Evolutionary conservation across 129 eudicot genomes (phyloP).

Genomic region (Centrapalus pauciflorus): DNA sequence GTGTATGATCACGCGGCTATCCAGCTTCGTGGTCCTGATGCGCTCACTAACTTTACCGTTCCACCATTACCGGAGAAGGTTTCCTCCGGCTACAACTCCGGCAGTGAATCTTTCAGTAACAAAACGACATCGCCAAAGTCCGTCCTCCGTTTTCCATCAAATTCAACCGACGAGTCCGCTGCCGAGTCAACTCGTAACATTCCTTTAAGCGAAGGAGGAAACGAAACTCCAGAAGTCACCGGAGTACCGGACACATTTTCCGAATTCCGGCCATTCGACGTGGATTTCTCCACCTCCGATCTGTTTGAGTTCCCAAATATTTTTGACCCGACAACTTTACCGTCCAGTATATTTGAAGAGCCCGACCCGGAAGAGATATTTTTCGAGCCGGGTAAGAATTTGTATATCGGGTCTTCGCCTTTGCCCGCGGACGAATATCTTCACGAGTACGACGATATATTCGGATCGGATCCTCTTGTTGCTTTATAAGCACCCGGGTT

Average conservation of each 20-base stretch:
- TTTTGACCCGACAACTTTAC: constrained; percentile 29
- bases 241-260: constrained; percentile 18
- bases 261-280: constrained; percentile 32
- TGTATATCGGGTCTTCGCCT: constrained; percentile 15
- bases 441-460: constrained; percentile 59
- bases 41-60: constrained; percentile 61
- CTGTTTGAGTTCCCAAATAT: constrained; percentile 34
- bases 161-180: constrained; percentile 22
- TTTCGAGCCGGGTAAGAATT: constrained; percentile 24
- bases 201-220: not conserved
- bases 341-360: constrained; percentile 11
- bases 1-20: constrained; percentile 87
- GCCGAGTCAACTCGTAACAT: constrained; percentile 14
- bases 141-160: constrained; percentile 40
- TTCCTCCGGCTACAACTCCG: constrained; percentile 40
- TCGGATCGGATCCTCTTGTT: constrained; percentile 75
- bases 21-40: constrained; percentile 89
- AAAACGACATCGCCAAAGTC: constrained; percentile 49
- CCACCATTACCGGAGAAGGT: constrained; percentile 31
- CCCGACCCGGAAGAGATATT: constrained; percentile 7
- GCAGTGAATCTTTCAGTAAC: constrained; percentile 32
- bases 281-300: constrained; percentile 26
- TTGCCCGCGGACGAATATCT: constrained; percentile 38
- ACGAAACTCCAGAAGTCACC: not conserved
- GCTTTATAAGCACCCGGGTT: constrained; percentile 14